Percentiles rank a stretch among this genome's conserved stretches.
Conservation (phyloP, 2,329 filamentous ascomycete genomes). For the Coniochaeta sp. region DNA sequence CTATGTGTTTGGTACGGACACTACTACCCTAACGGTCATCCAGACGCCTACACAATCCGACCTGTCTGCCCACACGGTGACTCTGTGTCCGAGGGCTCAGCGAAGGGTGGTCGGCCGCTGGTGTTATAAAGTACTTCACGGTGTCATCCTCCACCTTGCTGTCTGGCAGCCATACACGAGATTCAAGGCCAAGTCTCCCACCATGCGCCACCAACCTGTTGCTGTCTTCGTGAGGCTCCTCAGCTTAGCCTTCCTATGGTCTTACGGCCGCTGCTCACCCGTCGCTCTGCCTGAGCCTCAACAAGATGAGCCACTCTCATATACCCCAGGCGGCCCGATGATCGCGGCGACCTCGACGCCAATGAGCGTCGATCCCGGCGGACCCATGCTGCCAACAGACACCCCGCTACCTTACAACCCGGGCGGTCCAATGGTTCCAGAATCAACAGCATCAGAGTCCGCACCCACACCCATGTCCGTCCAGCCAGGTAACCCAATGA, state of each 20-base stretch:
- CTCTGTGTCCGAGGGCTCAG: background rate
- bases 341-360: constrained; percentile 18
- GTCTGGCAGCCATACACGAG: background rate
- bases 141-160: background rate
- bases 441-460: background rate
- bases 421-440: constrained; percentile 6
- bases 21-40: constrained; percentile 6
- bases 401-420: constrained; percentile 1
- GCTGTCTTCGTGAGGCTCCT: background rate
- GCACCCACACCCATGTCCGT: background rate
- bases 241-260: background rate
- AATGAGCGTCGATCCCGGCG: background rate
- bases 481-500: background rate
- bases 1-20: constrained; percentile 6
- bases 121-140: background rate
- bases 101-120: background rate
- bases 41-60: background rate
- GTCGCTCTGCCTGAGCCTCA: background rate
- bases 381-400: background rate
- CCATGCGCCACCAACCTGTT: background rate
- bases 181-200: background rate
- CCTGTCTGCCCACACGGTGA: background rate
- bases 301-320: background rate
- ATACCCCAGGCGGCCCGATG: background rate
- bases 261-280: background rate